Evolutionary conservation across 805 yeast genomes (phyloP).

Genomic region (Tetrapisispora fleetii): DNA sequence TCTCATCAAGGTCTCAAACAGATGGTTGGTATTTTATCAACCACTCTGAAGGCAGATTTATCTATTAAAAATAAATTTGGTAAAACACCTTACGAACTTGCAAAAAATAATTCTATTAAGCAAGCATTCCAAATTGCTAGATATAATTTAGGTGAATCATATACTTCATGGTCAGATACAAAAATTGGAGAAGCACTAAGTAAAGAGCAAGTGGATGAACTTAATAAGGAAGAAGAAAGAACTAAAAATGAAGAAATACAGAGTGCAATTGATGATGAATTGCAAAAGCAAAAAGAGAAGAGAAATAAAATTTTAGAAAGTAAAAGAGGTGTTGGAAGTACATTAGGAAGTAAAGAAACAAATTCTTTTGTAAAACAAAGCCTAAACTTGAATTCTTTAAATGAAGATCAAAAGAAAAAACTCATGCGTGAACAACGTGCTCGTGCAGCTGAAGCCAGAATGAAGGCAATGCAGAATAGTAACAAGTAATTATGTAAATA

Average conservation of each 20-base stretch:
- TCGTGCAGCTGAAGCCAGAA: slow-evolving; percentile 88
- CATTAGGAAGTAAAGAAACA: slow-evolving; percentile 16
- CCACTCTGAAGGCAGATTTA: slow-evolving; percentile 64
- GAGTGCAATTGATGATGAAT: slow-evolving; percentile 18
- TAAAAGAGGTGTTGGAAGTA: slow-evolving; percentile 32
- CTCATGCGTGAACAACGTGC: slow-evolving; percentile 92
- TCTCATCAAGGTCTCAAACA: slow-evolving; percentile 56
- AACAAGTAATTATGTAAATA: neutral
- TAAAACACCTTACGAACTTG: slow-evolving; percentile 60
- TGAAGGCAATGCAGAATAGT: slow-evolving; percentile 27
- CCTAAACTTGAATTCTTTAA: slow-evolving; percentile 48
- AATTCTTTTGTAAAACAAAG: slow-evolving; percentile 16
- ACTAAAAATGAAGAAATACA: slow-evolving; percentile 33
- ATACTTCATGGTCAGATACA: slow-evolving; percentile 60
- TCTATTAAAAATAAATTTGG: slow-evolving; percentile 41
- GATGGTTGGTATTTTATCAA: slow-evolving; percentile 52
- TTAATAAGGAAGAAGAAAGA: slow-evolving; percentile 32
- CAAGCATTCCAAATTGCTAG: slow-evolving; percentile 63
- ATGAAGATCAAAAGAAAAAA: slow-evolving; percentile 63
- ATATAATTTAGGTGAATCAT: slow-evolving; percentile 53
- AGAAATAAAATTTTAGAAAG: slow-evolving; percentile 10
- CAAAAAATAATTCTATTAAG: slow-evolving; percentile 37
- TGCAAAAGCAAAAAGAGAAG: slow-evolving; percentile 22
- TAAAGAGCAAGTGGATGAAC: slow-evolving; percentile 46
- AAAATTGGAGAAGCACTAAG: slow-evolving; percentile 51